Conservation (phyloP, 169 alveolate species). For the Cryptosporidium bovis region DNA sequence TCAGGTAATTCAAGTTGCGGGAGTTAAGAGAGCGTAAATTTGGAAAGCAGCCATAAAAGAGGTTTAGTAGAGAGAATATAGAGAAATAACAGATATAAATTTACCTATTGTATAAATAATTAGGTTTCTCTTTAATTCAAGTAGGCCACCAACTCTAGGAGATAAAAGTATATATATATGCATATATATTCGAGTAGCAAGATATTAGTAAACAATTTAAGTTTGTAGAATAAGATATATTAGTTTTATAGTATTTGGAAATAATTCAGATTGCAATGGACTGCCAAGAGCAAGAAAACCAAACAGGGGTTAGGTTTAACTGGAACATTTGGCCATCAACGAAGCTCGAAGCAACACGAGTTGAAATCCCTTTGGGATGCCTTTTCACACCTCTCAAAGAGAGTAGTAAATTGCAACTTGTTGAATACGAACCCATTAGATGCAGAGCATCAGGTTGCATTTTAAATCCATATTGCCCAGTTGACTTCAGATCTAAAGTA, state of each 20-base stretch:
- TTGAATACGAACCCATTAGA: slow-evolving; percentile 94
- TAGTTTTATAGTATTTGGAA: background rate
- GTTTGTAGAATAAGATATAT: background rate
- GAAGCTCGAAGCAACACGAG: slow-evolving; percentile 92
- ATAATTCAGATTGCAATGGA: slow-evolving; percentile 76
- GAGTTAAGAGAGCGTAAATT: background rate
- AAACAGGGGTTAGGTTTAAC: slow-evolving; percentile 95
- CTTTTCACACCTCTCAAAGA: slow-evolving; percentile 93
- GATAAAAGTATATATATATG: too few species aligned
- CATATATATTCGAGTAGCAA: too few species aligned
- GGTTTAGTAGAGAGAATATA: too few species aligned
- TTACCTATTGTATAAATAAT: too few species aligned
- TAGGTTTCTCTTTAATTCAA: too few species aligned
- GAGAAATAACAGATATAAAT: too few species aligned
- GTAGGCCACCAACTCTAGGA: too few species aligned
- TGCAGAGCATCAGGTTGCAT: slow-evolving; percentile 92
- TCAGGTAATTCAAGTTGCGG: background rate
- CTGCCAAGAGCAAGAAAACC: slow-evolving; percentile 85
- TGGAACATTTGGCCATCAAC: slow-evolving; percentile 99
- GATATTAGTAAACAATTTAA: background rate
- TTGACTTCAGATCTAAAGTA: slow-evolving; percentile 95
- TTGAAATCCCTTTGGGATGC: slow-evolving; percentile 96
- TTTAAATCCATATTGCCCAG: slow-evolving; percentile 93
- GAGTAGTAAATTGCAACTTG: slow-evolving; percentile 87
- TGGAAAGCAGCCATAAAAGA: background rate